Evolutionary conservation across 1,284 basidiomycete species (phyloP), one percentile per base, ranked within the genome.

Genomic region (Rhodotorula glutinis): DNA sequence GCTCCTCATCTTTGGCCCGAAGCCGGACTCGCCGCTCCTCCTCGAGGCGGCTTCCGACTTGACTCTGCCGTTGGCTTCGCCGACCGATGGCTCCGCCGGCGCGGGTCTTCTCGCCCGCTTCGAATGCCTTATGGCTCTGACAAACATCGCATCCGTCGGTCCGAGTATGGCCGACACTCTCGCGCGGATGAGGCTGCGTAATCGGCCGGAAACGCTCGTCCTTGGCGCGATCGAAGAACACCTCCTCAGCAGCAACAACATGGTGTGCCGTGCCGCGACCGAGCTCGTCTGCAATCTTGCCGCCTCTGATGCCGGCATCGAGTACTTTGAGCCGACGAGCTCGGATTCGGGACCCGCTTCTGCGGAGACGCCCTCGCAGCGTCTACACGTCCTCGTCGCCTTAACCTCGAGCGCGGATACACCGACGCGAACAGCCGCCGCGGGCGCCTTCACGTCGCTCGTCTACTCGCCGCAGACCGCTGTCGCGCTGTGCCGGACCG

Each of bases 231-330:
- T 91, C 11, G 92, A 95, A 76, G 83, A 90, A n/a, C 78, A 91
- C 29, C 83, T 97, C 76, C 80, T 95, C 43, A 72, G 91, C 75
- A 90, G 93, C 63, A 89, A 97, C 76, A 79, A 79, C 0, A 83
- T 98, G 71, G 82, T 95, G 56, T 85, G 92, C 25, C 83, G 95
- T 65, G 94, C 95, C 0, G 87, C 92, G 1, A 88, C 88, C 61
- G 92, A 98, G 79, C 84, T 98, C n/a, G 82, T 94, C 3, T 98
- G 94, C 82, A 98, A 98, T 79, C 83, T 98, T 33, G 83, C 92
- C 53, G 85, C 83, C 19, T 89, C 87, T 29, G 88, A 92, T 55
- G 80, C 82, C 2, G 85, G 89, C 3, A 93, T 89, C 77, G 82
- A 85, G 68, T 83, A 82, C 69, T 94, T 90, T 77, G 76, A 75